Percentiles rank a stretch among this genome's conserved stretches.
phyloP scores from a whole-genome alignment of 2,329 filamentous ascomycete species.

The Trichoderma sp. region DNA sequence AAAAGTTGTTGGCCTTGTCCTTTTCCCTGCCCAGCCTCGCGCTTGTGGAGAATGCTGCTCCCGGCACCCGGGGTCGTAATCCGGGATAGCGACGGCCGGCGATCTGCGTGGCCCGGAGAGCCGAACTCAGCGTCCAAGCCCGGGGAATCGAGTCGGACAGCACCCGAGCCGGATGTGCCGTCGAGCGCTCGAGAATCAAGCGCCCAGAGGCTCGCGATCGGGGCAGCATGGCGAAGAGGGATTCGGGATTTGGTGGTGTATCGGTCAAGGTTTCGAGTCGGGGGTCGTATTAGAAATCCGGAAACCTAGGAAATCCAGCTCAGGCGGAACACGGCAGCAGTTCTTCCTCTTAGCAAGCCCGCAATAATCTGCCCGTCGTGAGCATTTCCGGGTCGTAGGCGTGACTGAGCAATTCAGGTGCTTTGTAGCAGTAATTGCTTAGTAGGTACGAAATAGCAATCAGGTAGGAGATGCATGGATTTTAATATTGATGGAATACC shows the following conservation, averaged over 20 bases:
- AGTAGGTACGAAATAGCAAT: too few species aligned
- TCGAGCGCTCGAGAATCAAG: slow-evolving; percentile 37
- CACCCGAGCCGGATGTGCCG: slow-evolving; percentile 28
- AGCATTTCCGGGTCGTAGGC: slow-evolving; percentile 30
- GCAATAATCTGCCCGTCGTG: slow-evolving; percentile 22
- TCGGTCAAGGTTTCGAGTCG: background rate
- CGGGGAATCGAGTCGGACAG: slow-evolving; percentile 26
- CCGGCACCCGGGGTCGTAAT: slow-evolving; percentile 28
- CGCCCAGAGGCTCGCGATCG: slow-evolving; percentile 40
- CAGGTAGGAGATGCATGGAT: too few species aligned
- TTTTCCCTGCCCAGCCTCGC: slow-evolving; percentile 36
- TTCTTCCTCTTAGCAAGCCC: slow-evolving; percentile 10
- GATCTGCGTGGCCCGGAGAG: slow-evolving; percentile 30
- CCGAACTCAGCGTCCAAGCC: slow-evolving; percentile 30
- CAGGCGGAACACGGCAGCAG: background rate
- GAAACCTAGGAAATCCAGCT: background rate
- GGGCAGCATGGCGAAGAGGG: slow-evolving; percentile 37
- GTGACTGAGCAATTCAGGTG: slow-evolving; percentile 28
- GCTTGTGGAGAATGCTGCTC: slow-evolving; percentile 38
- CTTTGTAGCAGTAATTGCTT: too few species aligned
- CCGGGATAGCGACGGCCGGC: slow-evolving; percentile 33
- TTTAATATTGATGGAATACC: background rate
- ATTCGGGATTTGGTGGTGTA: background rate
- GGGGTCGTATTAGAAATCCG: background rate
- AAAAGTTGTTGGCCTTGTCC: slow-evolving; percentile 46